Conservation (phyloP, 805 yeast species). For the Nakazawaea peltata region DNA sequence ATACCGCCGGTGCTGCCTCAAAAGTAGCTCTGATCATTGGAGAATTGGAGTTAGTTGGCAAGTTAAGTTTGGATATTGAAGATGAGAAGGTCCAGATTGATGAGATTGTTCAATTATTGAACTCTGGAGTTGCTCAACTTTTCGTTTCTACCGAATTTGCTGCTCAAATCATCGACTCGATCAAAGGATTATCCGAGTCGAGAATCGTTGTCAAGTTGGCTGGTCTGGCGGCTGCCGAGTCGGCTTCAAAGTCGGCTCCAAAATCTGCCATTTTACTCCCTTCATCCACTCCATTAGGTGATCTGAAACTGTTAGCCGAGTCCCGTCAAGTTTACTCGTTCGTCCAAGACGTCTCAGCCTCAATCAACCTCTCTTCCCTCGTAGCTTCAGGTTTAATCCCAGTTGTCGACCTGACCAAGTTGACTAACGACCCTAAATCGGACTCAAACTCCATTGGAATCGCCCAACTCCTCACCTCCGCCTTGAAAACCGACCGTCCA, state of each 20-base stretch:
- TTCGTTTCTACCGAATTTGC: conserved; percentile 5
- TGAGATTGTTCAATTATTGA: conserved; percentile 9
- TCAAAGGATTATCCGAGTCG: conserved; percentile 22
- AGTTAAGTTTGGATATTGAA: conserved; percentile 10
- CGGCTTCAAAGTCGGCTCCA: conserved; percentile 12
- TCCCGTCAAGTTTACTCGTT: conserved; percentile 16
- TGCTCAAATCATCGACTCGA: not conserved
- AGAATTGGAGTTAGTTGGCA: conserved; percentile 4
- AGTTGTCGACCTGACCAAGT: conserved; percentile 19
- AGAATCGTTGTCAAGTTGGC: conserved; percentile 20
- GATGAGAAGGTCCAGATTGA: conserved; percentile 7
- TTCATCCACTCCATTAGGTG: conserved; percentile 13
- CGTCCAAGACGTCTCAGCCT: conserved; percentile 10
- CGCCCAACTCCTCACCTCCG: conserved; percentile 37
- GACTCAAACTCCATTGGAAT: conserved; percentile 24
- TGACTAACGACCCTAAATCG: conserved; percentile 25
- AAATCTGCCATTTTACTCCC: conserved; percentile 15
- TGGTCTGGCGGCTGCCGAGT: conserved; percentile 13
- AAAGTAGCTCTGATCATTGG: conserved; percentile 2
- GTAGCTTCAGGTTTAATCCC: conserved; percentile 28
- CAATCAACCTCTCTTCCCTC: conserved; percentile 15
- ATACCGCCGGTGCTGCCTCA: conserved; percentile 9
- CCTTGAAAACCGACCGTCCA: conserved; percentile 69
- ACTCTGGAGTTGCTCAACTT: conserved; percentile 19
- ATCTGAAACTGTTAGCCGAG: conserved; percentile 10